Conservation (phyloP, 441 rosid species). For the Gossypium schwendimanii region DNA sequence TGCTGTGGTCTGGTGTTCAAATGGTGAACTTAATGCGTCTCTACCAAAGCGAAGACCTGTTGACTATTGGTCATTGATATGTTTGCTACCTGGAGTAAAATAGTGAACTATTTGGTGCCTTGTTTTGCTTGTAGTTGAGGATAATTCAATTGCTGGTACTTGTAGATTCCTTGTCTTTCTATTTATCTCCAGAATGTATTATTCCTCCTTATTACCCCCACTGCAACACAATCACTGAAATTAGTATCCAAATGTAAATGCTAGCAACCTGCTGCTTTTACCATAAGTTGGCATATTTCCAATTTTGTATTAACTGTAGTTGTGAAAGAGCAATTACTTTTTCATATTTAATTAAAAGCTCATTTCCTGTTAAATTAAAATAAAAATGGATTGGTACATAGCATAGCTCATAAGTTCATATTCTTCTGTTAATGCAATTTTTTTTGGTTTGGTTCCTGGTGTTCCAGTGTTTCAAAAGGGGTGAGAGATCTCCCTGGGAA, state of each 20-base stretch:
- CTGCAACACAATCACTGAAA: too few species aligned
- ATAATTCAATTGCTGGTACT: too few species aligned
- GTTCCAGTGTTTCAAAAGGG: conserved; percentile 58
- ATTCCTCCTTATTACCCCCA: too few species aligned
- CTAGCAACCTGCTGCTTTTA: too few species aligned
- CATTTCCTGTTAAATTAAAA: conserved; percentile 5
- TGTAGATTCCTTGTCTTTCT: too few species aligned
- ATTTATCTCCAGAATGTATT: too few species aligned
- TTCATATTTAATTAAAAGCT: neutral
- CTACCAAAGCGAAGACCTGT: neutral
- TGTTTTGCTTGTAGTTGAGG: too few species aligned
- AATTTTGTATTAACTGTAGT: neutral
- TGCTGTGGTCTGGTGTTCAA: neutral
- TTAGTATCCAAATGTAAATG: too few species aligned
- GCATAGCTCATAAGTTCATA: neutral
- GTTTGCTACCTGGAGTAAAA: neutral
- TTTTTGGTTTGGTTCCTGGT: conserved; percentile 8
- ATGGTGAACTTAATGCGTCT: neutral
- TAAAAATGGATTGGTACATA: neutral
- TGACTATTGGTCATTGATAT: neutral
- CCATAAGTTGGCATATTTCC: neutral
- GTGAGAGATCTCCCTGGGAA: conserved; percentile 68
- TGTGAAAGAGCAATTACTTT: neutral
- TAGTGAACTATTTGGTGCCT: neutral
- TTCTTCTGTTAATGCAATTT: neutral